Evolutionary conservation across 2,329 filamentous ascomycete species (phyloP), one percentile per base, ranked within the genome.

Genomic region (Ophiostoma populinum): DNA sequence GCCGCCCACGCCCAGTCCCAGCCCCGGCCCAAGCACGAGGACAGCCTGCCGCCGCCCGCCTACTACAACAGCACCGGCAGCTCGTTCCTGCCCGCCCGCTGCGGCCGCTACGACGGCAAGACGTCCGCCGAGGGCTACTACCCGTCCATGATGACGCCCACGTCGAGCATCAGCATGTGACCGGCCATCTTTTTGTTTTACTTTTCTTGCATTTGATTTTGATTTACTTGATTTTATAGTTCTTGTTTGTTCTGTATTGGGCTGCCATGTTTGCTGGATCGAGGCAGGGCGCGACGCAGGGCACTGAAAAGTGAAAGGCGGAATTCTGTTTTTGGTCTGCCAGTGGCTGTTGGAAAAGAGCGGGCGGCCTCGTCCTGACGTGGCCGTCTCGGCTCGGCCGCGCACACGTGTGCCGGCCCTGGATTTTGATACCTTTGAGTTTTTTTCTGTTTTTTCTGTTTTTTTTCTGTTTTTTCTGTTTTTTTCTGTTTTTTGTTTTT

Each of bases 101-200:
- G 64, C 40, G 60, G 59, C 12, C 58, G 62, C 8, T 71, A 65
- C 42, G 66, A 71, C 35, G 62, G 62, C 38, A 71, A 69, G 45
- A 28, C 59, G 8, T 60, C 52, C 28, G 67, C 66, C 5, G 52
- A 51, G 16, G 66, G 65, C 11, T 69, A 65, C 42, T 72, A 70
- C 41, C 67, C 67, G 2, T 62, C 58, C 6, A 51, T 61, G 43
- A 49, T 65, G 20, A 53, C 61, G 6, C 61, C 51, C 2, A 35
- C 63, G 17, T 59, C 63, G 1, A 59, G 61, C 19, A 58, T 63
- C 49, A 58, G 59, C 43, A 57, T 64, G 48, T 56, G 55, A 3
- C 2, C 9, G 16, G 13, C 30, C 19, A 15, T 15, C 2, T 24
- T 9, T 15, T 11, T 19, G 9, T 6, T 11, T 24, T 34, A n/a